Conservation (phyloP, 129 eudicot species). For the Rutidosis leptorrhynchoides region DNA sequence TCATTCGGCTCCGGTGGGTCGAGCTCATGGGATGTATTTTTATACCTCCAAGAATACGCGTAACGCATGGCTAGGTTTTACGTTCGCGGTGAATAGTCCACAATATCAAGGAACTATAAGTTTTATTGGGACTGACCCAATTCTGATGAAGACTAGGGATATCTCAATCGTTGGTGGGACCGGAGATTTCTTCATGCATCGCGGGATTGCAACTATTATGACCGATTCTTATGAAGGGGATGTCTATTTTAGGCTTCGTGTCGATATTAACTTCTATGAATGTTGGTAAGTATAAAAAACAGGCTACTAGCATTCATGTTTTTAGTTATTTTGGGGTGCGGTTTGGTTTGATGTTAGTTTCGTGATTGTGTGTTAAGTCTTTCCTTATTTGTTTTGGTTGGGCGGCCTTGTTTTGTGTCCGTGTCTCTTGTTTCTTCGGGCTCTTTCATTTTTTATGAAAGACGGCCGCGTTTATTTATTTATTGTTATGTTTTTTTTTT, state of each 20-base stretch:
- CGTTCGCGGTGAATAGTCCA: conserved; percentile 53
- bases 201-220: conserved; percentile 63
- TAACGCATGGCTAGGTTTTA: conserved; percentile 54
- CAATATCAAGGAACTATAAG: conserved; percentile 46
- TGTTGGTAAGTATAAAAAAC: no score
- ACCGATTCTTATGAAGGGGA: conserved; percentile 58
- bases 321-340: no score
- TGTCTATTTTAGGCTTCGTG: conserved; percentile 64
- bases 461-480: no score
- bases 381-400: no score
- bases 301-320: no score
- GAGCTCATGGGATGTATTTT: conserved; percentile 60
- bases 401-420: no score
- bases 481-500: no score
- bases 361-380: no score
- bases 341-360: no score
- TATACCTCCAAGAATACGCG: conserved; percentile 44
- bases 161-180: conserved; percentile 72
- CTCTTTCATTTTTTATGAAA: no score
- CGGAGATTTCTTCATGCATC: conserved; percentile 76
- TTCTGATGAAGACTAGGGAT: conserved; percentile 55
- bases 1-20: conserved; percentile 42
- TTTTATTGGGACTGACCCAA: conserved; percentile 55
- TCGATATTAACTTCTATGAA: conserved; percentile 60
- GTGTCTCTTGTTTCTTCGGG: no score